phyloP scores from a whole-genome alignment of 805 yeast genomes.

The Jamesozyma piceae region DNA sequence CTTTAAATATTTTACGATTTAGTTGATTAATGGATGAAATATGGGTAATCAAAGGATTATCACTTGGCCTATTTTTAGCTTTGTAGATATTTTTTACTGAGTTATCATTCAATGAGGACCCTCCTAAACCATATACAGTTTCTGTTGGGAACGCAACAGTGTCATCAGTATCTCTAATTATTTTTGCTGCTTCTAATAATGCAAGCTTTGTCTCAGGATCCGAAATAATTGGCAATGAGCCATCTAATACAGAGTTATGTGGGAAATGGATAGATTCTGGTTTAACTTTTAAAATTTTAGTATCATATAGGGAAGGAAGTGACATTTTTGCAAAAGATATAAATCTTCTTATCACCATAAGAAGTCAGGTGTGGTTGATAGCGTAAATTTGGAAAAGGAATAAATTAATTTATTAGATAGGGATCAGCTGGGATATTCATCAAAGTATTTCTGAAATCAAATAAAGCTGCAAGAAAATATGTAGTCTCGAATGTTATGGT shows the following conservation, averaged over 20 bases:
- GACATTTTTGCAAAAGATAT: constrained; percentile 1
- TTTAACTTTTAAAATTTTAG: constrained; percentile 46
- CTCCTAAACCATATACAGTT: constrained; percentile 94
- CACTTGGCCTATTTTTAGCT: constrained; percentile 92
- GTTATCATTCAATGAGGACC: constrained; percentile 64
- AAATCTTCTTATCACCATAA: constrained; percentile 4
- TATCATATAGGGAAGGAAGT: constrained; percentile 17
- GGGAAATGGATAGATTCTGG: constrained; percentile 42
- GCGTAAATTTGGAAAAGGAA: too few relatives aligned
- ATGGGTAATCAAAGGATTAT: constrained; percentile 89
- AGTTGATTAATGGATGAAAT: constrained; percentile 71
- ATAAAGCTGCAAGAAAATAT: too few relatives aligned
- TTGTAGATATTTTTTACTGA: constrained; percentile 68
- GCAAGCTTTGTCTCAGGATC: constrained; percentile 46
- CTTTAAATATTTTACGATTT: constrained; percentile 45
- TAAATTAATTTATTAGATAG: too few relatives aligned
- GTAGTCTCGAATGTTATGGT: too few relatives aligned
- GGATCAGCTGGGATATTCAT: too few relatives aligned
- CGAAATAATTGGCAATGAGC: constrained; percentile 36
- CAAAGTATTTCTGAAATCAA: too few relatives aligned
- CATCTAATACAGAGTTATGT: constrained; percentile 29
- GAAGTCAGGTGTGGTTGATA: too few relatives aligned
- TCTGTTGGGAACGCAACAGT: constrained; percentile 95
- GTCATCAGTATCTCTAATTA: constrained; percentile 40
- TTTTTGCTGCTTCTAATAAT: constrained; percentile 48